Evolutionary conservation across 2,329 filamentous ascomycete species (phyloP).

Genomic region (Ampelomyces quisqualis): DNA sequence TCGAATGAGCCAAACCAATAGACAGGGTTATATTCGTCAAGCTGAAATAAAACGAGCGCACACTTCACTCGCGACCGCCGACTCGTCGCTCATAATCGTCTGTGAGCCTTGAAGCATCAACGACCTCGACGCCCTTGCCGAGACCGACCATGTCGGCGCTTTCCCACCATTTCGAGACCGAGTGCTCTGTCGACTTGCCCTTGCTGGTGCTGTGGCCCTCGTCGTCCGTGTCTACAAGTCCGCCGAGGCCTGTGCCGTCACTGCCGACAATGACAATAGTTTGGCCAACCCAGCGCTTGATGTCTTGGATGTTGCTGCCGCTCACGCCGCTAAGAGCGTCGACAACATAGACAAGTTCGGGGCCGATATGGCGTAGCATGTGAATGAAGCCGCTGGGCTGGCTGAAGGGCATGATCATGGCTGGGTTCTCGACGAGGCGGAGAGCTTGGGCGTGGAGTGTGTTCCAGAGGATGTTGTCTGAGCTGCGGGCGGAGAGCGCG

Average conservation of each 20-base stretch:
- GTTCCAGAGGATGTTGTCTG: slow-evolving; percentile 64
- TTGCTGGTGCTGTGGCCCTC: slow-evolving; percentile 48
- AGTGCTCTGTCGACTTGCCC: slow-evolving; percentile 32
- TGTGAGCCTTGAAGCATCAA: slow-evolving; percentile 76
- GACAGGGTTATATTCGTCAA: not conserved
- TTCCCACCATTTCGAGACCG: slow-evolving; percentile 69
- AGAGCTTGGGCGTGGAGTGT: slow-evolving; percentile 79
- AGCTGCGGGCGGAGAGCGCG: slow-evolving; percentile 37
- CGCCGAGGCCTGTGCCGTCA: slow-evolving; percentile 44
- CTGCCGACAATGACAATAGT: slow-evolving; percentile 61
- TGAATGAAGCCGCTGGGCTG: slow-evolving; percentile 80
- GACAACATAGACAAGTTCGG: slow-evolving; percentile 84
- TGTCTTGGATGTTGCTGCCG: slow-evolving; percentile 70
- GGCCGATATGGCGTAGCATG: slow-evolving; percentile 80
- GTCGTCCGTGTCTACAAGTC: slow-evolving; percentile 61
- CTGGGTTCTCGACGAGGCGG: slow-evolving; percentile 76
- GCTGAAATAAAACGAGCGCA: not conserved
- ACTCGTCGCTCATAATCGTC: slow-evolving; percentile 87
- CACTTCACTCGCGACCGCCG: slow-evolving; percentile 55
- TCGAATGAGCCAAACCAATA: not conserved
- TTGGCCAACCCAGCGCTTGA: slow-evolving; percentile 62
- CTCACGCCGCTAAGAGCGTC: slow-evolving; percentile 76
- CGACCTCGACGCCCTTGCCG: slow-evolving; percentile 83
- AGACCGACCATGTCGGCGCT: slow-evolving; percentile 77
- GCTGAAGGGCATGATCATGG: slow-evolving; percentile 85